Percentiles rank a stretch among this genome's conserved stretches.
Evolutionary conservation across 1,284 basidiomycete genomes (phyloP).

Genomic region (Ganoderma sinense): DNA sequence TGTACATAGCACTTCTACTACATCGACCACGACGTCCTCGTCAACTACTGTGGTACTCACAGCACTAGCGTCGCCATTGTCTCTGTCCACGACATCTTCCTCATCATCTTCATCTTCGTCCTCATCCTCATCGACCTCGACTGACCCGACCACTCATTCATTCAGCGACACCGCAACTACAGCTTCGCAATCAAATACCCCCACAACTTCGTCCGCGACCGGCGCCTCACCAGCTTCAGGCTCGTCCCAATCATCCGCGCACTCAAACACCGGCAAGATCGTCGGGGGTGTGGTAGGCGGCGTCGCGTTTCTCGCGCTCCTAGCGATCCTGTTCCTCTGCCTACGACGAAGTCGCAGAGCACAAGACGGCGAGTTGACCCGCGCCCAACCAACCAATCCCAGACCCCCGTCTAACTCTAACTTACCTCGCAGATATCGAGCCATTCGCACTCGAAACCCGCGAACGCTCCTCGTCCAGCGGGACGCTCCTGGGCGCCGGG

Average conservation of each 20-base stretch:
- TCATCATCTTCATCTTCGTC: not conserved
- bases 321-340: not conserved
- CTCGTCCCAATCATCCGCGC: not conserved
- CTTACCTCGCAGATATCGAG: not conserved
- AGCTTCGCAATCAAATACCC: not conserved
- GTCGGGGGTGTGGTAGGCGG: constrained; percentile 22
- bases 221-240: not conserved
- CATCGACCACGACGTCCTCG: not conserved
- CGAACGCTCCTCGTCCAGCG: not conserved
- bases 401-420: too few relatives aligned
- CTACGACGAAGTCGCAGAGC: not conserved
- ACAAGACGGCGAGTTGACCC: not conserved
- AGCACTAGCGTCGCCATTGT: not conserved
- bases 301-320: constrained; percentile 1
- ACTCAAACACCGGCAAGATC: constrained; percentile 13
- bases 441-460: not conserved
- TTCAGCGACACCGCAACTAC: constrained; percentile 1
- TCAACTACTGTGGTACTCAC: not conserved
- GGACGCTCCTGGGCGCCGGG: not conserved
- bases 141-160: not conserved
- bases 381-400: not conserved
- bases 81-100: not conserved
- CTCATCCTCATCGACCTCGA: not conserved
- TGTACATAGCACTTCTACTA: not conserved
- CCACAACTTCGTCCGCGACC: not conserved